Conservation (phyloP, 192 early-diverging fungal species). For the Coemansia sp. region DNA sequence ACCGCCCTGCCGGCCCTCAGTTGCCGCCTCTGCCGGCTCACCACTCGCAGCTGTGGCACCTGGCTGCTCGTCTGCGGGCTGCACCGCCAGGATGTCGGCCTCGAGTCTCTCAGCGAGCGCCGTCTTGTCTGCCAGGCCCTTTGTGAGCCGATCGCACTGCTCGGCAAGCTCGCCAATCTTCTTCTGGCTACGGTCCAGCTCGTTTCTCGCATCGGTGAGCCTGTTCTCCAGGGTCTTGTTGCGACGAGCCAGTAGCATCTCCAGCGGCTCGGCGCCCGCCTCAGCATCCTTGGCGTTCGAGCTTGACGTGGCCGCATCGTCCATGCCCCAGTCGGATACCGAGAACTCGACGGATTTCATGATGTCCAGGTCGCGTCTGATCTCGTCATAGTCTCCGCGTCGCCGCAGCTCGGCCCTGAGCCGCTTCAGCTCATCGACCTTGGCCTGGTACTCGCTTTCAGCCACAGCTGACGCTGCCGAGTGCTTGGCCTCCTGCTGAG, state of each 20-base stretch:
- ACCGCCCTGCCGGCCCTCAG: no score
- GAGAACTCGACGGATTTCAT: constrained; percentile 67
- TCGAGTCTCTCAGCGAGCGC: constrained; percentile 44
- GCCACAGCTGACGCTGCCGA: constrained; percentile 6
- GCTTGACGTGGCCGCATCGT: constrained; percentile 36
- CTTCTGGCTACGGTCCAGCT: constrained; percentile 47
- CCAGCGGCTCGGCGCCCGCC: constrained; percentile 59
- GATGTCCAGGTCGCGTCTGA: constrained; percentile 82
- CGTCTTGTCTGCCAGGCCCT: constrained; percentile 57
- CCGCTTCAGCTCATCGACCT: constrained; percentile 59
- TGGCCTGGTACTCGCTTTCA: constrained; percentile 25
- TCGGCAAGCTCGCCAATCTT: constrained; percentile 31
- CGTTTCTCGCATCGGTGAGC: constrained; percentile 49
- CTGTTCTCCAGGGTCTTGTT: constrained; percentile 79
- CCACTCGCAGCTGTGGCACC: not conserved
- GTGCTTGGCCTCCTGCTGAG: constrained; percentile 16
- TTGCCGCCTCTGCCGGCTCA: not conserved
- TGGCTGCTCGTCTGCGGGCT: not conserved
- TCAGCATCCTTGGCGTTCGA: constrained; percentile 36
- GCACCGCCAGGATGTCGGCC: constrained; percentile 19
- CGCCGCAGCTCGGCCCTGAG: constrained; percentile 53
- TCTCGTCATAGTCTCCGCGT: constrained; percentile 80
- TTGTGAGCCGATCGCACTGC: constrained; percentile 51
- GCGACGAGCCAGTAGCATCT: constrained; percentile 74
- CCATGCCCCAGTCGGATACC: constrained; percentile 44